Evolutionary conservation across 1,284 basidiomycete genomes (phyloP).

Genomic region (Malassezia restricta): DNA sequence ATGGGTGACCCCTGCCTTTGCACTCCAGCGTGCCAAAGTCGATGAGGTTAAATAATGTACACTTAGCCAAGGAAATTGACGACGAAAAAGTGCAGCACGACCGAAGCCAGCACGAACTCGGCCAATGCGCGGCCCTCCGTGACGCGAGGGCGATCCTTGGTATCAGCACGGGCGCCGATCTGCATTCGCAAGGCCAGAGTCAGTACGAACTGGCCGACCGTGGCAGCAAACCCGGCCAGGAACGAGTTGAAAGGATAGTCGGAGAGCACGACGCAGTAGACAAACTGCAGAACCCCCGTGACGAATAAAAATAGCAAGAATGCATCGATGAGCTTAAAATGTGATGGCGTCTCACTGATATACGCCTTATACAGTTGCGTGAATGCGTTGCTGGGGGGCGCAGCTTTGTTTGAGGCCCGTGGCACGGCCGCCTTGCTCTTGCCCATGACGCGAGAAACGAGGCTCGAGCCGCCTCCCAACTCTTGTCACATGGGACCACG

Average conservation of each 20-base stretch:
- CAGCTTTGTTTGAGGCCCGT: neutral
- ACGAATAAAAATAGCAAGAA: conserved; percentile 87
- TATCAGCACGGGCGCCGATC: conserved; percentile 58
- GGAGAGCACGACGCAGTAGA: conserved; percentile 79
- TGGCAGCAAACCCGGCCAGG: conserved; percentile 84
- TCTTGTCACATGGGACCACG: conserved; percentile 7
- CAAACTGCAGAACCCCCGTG: conserved; percentile 77
- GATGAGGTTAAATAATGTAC: conserved; percentile 54
- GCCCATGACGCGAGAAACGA: neutral
- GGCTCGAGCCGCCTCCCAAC: neutral
- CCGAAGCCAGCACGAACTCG: conserved; percentile 84
- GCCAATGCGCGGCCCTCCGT: conserved; percentile 54
- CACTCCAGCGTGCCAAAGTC: conserved; percentile 75
- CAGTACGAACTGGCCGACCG: conserved; percentile 91
- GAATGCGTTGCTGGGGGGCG: neutral
- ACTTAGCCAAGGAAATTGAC: conserved; percentile 82
- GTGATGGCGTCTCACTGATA: conserved; percentile 60
- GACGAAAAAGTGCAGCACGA: conserved; percentile 94
- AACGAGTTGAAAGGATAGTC: conserved; percentile 97
- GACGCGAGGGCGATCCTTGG: neutral
- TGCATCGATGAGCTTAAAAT: conserved; percentile 82
- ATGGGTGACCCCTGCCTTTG: conserved; percentile 60
- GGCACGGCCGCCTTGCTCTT: too few species aligned
- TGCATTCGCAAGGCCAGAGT: conserved; percentile 81
- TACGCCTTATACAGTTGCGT: neutral